A percentile compares a stretch with the other conserved stretches of the same genome.
Conservation (phyloP, 768 basidiomycete species). For the Russula lepida region DNA sequence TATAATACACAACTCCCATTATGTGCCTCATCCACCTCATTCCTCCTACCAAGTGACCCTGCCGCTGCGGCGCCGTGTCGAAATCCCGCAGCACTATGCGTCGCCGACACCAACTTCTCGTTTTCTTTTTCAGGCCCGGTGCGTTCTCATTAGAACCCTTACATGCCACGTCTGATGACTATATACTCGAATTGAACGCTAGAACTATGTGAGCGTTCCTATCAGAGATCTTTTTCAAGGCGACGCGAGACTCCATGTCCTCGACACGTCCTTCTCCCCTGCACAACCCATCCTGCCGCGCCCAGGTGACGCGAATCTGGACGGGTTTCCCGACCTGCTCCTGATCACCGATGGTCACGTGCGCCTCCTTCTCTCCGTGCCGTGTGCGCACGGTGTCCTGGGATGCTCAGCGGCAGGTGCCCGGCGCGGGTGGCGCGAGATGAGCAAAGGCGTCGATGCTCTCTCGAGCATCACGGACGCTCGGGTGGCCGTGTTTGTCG, state of each 20-base stretch:
- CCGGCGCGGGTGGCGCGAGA: slow-evolving; percentile 55
- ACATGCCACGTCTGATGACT: background rate
- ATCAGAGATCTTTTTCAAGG: slow-evolving; percentile 49
- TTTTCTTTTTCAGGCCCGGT: slow-evolving; percentile 40
- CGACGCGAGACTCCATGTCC: slow-evolving; percentile 48
- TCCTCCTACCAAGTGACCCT: slow-evolving; percentile 38
- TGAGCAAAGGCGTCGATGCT: slow-evolving; percentile 48
- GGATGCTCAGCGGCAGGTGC: slow-evolving; percentile 52
- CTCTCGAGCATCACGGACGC: slow-evolving; percentile 71
- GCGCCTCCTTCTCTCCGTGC: slow-evolving; percentile 53
- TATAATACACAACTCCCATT: slow-evolving; percentile 88
- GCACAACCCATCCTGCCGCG: slow-evolving; percentile 69
- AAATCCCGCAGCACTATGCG: slow-evolving; percentile 72
- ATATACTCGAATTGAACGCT: background rate
- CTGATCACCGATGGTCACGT: slow-evolving; percentile 49
- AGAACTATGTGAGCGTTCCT: slow-evolving; percentile 64
- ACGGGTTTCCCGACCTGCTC: slow-evolving; percentile 89
- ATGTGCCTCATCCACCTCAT: slow-evolving; percentile 53
- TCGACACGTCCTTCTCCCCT: slow-evolving; percentile 58
- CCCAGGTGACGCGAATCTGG: slow-evolving; percentile 84
- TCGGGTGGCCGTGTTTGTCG: slow-evolving; percentile 68
- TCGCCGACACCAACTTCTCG: slow-evolving; percentile 67
- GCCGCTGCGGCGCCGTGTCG: slow-evolving; percentile 40
- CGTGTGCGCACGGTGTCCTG: slow-evolving; percentile 37
- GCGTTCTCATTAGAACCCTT: background rate